Conservation (phyloP, 2,329 filamentous ascomycete genomes). For the Talaromyces atroroseus region DNA sequence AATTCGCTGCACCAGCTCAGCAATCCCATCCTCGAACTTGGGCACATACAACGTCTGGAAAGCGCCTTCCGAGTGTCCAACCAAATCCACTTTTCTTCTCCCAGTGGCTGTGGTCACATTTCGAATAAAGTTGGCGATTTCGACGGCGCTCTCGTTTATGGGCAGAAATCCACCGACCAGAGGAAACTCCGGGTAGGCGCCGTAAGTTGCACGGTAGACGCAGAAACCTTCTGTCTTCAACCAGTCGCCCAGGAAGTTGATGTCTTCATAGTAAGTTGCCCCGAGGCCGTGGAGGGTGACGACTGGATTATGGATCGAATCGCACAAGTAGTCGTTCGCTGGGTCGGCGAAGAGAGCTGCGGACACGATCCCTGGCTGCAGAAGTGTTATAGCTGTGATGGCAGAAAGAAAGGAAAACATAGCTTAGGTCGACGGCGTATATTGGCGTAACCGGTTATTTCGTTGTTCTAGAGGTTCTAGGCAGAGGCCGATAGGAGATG, state of each 20-base stretch:
- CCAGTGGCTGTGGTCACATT: slow-evolving; percentile 34
- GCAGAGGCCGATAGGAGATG: neutral
- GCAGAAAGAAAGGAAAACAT: neutral
- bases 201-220: slow-evolving; percentile 40
- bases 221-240: slow-evolving; percentile 36
- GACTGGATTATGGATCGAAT: slow-evolving; percentile 26
- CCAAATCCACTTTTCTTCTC: slow-evolving; percentile 36
- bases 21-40: slow-evolving; percentile 30
- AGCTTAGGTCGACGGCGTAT: neutral
- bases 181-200: slow-evolving; percentile 32
- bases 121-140: slow-evolving; percentile 37
- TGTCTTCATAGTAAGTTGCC: slow-evolving; percentile 34
- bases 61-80: slow-evolving; percentile 42
- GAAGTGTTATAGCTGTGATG: slow-evolving; percentile 4
- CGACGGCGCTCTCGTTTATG: slow-evolving; percentile 34
- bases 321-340: slow-evolving; percentile 32
- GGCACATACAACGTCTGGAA: slow-evolving; percentile 38
- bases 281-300: slow-evolving; percentile 34
- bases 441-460: neutral
- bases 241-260: slow-evolving; percentile 33
- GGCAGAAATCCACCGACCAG: slow-evolving; percentile 36
- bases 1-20: slow-evolving; percentile 27
- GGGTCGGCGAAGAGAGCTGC: slow-evolving; percentile 13
- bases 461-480: neutral
- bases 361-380: neutral